These are phyloP conservation scores for Naganishia cerealis DNA, from an alignment of 1,284 basidiomycete species.

Conservation along the genomic window DNA sequence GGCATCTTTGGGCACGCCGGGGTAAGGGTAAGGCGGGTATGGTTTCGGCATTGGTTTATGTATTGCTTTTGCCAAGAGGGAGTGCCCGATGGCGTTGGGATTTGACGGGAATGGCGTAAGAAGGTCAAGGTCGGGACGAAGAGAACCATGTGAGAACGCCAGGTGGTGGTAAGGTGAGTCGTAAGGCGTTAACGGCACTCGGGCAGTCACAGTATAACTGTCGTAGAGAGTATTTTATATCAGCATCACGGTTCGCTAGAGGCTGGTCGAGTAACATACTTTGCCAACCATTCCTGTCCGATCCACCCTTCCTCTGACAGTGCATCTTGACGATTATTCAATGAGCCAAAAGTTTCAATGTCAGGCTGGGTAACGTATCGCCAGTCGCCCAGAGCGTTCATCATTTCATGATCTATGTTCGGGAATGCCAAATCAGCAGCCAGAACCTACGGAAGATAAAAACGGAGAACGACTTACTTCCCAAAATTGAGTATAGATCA, in stretches of 20 bases:
- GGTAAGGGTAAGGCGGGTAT: constrained; percentile 75
- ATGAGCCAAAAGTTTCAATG: constrained; percentile 74
- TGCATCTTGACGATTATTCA: constrained; percentile 65
- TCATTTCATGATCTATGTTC: constrained; percentile 53
- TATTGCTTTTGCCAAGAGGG: constrained; percentile 65
- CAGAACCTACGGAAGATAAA: constrained; percentile 49
- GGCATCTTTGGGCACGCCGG: constrained; percentile 68
- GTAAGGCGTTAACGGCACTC: constrained; percentile 71
- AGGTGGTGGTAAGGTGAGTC: constrained; percentile 66
- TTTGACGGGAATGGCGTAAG: constrained; percentile 74
- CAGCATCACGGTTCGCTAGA: not conserved
- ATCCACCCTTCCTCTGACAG: constrained; percentile 73
- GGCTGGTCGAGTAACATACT: constrained; percentile 51
- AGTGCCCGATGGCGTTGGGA: constrained; percentile 71
- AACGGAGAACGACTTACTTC: constrained; percentile 69
- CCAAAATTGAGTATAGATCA: constrained; percentile 70
- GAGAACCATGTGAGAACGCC: constrained; percentile 83
- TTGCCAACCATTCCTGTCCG: constrained; percentile 75
- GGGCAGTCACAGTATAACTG: constrained; percentile 73
- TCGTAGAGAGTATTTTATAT: too few species aligned
- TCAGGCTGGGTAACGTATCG: constrained; percentile 78
- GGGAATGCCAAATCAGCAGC: not conserved
- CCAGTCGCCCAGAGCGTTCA: constrained; percentile 62
- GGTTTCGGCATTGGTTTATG: constrained; percentile 65
- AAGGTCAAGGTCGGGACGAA: constrained; percentile 70